Evolutionary conservation across 2,329 filamentous ascomycete species (phyloP).

Genomic region (Orbilia javanica): DNA sequence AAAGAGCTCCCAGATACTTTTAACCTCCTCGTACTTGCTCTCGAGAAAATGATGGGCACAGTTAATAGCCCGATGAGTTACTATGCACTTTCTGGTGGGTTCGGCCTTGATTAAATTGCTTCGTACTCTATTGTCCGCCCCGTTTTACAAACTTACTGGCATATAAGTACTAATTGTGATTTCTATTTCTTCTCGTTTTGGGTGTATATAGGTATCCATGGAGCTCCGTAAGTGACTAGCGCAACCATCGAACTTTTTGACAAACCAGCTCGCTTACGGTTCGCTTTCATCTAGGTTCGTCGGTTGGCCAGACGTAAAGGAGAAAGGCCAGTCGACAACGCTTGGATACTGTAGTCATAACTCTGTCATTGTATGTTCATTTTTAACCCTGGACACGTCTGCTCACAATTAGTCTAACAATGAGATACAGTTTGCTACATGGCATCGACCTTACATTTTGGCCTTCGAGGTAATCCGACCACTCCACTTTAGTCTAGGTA

Average conservation of each 20-base stretch:
- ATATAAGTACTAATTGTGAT: background rate
- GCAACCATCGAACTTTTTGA: background rate
- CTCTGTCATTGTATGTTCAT: constrained; percentile 30
- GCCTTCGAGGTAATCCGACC: constrained; percentile 61
- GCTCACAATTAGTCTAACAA: background rate
- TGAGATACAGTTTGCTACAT: constrained; percentile 61
- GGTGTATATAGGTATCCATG: constrained; percentile 47
- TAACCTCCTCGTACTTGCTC: constrained; percentile 44
- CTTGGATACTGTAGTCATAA: constrained; percentile 48
- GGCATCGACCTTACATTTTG: constrained; percentile 63
- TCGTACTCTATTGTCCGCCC: background rate
- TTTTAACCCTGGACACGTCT: background rate
- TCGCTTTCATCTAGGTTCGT: constrained; percentile 21
- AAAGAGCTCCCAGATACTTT: constrained; percentile 21
- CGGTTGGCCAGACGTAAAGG: constrained; percentile 26
- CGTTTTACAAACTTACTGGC: background rate
- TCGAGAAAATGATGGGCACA: constrained; percentile 10
- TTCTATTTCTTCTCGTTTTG: background rate
- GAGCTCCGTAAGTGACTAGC: constrained; percentile 42
- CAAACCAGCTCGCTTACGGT: background rate
- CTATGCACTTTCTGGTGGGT: too few relatives aligned
- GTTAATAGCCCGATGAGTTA: constrained; percentile 13
- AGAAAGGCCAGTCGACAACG: background rate
- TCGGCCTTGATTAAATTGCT: background rate
- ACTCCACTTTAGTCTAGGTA: background rate